Percentiles rank a stretch among this genome's conserved stretches.
phyloP scores from a whole-genome alignment of 2,329 filamentous ascomycete genomes.

The Aspergillus calidoustus region DNA sequence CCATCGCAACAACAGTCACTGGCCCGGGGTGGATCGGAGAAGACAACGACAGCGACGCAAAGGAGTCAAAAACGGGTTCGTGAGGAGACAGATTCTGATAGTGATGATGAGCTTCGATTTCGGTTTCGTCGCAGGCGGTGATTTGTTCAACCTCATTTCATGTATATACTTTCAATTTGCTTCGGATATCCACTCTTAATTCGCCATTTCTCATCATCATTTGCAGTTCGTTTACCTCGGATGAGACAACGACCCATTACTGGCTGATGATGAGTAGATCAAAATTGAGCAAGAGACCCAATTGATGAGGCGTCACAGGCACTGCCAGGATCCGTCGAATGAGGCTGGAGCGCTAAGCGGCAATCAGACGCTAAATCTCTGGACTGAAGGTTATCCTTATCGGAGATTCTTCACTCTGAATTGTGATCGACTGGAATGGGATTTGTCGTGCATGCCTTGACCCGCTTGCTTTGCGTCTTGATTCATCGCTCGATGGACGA shows the following conservation, averaged over 20 bases:
- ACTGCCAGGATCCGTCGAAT: not conserved
- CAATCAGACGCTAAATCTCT: not conserved
- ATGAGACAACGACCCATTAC: not conserved
- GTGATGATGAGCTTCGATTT: conserved; percentile 62
- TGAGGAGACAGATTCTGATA: conserved; percentile 54
- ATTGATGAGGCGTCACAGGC: not conserved
- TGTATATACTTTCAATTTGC: not conserved
- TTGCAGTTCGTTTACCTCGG: no score
- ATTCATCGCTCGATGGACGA: not conserved
- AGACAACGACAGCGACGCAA: conserved; percentile 13
- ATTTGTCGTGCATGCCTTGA: not conserved
- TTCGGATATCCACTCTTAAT: not conserved
- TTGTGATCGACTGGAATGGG: conserved; percentile 5
- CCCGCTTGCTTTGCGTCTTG: not conserved
- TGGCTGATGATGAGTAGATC: not conserved
- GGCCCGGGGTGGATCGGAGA: conserved; percentile 27
- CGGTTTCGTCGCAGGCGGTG: conserved; percentile 56
- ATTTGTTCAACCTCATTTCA: conserved; percentile 16
- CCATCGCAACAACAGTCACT: conserved; percentile 21
- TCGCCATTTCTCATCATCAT: not conserved
- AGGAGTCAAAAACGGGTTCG: conserved; percentile 40
- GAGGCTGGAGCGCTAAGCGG: not conserved
- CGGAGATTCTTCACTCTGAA: not conserved
- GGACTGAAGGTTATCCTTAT: conserved; percentile 9
- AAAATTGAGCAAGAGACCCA: not conserved